These are phyloP conservation scores for Aspergillaceae sp. DNA, from an alignment of 2,329 filamentous ascomycete genomes.

Conservation along the genomic window DNA sequence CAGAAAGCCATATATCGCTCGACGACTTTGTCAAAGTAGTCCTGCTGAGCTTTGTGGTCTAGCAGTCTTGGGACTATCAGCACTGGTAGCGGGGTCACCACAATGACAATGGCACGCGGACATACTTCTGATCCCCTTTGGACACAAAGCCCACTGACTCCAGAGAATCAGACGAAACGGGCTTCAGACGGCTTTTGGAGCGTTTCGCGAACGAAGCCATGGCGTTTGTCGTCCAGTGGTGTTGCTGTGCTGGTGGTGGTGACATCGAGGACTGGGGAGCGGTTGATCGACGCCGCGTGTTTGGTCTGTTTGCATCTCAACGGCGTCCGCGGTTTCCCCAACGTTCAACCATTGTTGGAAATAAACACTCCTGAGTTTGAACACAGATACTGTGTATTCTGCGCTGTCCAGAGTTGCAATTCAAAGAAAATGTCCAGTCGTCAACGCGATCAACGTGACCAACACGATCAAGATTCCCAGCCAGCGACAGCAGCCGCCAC, in stretches of 20 bases:
- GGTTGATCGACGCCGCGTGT: conserved; percentile 3
- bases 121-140: conserved; percentile 78
- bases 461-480: conserved; percentile 2
- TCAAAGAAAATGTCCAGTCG: conserved; percentile 22
- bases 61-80: conserved; percentile 47
- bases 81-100: too few relatives aligned
- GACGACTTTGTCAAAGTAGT: conserved; percentile 78
- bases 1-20: conserved; percentile 87
- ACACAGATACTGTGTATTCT: neutral
- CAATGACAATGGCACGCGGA: neutral
- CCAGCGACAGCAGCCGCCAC: conserved; percentile 16
- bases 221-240: too few relatives aligned
- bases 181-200: conserved; percentile 51
- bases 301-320: conserved; percentile 10
- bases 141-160: conserved; percentile 78
- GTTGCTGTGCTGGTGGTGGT: too few relatives aligned
- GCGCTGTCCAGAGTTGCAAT: neutral
- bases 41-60: conserved; percentile 69
- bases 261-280: neutral
- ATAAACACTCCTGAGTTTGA: neutral
- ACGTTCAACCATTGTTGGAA: conserved; percentile 5
- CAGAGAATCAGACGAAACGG: conserved; percentile 62
- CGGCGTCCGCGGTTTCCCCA: conserved; percentile 11
- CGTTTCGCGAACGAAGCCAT: conserved; percentile 3
- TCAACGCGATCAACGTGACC: conserved; percentile 11